Conservation (phyloP, 345 rosid genomes). For the Eucalyptus marginata region DNA sequence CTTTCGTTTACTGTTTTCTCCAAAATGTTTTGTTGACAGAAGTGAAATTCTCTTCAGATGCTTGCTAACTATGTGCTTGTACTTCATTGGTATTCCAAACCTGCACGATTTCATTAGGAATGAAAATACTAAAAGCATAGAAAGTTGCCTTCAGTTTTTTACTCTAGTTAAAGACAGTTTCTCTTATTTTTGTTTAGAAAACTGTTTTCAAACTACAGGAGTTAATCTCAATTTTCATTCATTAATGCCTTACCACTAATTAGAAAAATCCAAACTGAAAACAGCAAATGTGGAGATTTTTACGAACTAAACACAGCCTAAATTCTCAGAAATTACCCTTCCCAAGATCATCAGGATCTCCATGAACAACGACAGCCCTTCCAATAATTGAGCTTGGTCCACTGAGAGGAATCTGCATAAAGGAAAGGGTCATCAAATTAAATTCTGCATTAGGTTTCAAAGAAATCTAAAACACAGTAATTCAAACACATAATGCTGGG, state of each 20-base stretch:
- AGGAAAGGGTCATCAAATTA: not conserved
- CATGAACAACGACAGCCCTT: constrained; percentile 91
- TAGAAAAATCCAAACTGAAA: not conserved
- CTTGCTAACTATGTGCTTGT: not conserved
- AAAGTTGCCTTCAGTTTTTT: not conserved
- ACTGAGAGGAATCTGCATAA: constrained; percentile 61
- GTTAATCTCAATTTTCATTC: not conserved
- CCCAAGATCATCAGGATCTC: constrained; percentile 93
- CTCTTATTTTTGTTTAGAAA: not conserved
- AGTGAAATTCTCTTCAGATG: not conserved
- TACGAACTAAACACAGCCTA: not conserved
- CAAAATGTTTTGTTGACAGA: not conserved
- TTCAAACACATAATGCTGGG: not conserved
- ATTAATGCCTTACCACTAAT: not conserved
- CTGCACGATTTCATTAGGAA: not conserved
- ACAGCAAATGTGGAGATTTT: not conserved
- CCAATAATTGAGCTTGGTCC: constrained; percentile 77
- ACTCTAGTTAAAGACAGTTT: not conserved
- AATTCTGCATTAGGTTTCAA: not conserved
- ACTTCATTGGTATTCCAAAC: not conserved
- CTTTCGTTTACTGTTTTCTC: not conserved
- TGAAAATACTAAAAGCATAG: not conserved
- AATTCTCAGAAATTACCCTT: constrained; percentile 42
- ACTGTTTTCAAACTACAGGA: not conserved
- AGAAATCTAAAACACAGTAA: not conserved